Evolutionary conservation across 768 basidiomycete species (phyloP), one percentile per base, ranked within the genome.

Genomic region (Lactarius psammicola): DNA sequence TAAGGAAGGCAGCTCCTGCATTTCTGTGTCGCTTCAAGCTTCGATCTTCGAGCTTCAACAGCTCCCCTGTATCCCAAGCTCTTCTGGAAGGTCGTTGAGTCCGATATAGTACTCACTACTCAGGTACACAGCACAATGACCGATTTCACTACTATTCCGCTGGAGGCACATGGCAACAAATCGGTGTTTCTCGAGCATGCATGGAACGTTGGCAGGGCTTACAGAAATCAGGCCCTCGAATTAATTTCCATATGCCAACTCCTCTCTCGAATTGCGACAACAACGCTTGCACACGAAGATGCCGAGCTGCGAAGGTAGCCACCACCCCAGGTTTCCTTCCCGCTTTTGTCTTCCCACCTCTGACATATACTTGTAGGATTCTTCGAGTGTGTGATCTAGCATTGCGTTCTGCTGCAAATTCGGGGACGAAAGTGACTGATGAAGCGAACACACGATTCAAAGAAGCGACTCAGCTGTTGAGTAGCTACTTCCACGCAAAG

Each of bases 61-160:
- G 15, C 38, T 6, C 36, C 36, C 13, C 17, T 11, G 13, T 5
- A 13, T 38, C 15, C 17, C 38, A 5, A 17, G 38, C 0, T 38
- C 38, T 18, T 40, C 38, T 13, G 15, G 15, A 17, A n/a, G 38
- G 6, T 40, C 38, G 4, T 40, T 40, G 38, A 40, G 17, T 40
- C 86, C 85, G 1, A 83, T 78, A 63, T 81, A 84, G 10, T 33
- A 33, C 31, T 5, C 13, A 36, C 36, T 13, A 10, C 36, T 36
- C 13, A 0, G 34, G 10, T 2, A 15, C 15, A 38, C 36, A 6
- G 38, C 4, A 17, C 13, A 18, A 40, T 40, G 38, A 18, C 15
- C 38, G 38, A 40, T 40, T 40, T 2, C 38, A 18, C 17, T 18
- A 40, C 38, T 17, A 15, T 40, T 7, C 38, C 49, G 13, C 23